phyloP scores from a whole-genome alignment of 179 eudicot species.

The Dionaea muscipula region DNA sequence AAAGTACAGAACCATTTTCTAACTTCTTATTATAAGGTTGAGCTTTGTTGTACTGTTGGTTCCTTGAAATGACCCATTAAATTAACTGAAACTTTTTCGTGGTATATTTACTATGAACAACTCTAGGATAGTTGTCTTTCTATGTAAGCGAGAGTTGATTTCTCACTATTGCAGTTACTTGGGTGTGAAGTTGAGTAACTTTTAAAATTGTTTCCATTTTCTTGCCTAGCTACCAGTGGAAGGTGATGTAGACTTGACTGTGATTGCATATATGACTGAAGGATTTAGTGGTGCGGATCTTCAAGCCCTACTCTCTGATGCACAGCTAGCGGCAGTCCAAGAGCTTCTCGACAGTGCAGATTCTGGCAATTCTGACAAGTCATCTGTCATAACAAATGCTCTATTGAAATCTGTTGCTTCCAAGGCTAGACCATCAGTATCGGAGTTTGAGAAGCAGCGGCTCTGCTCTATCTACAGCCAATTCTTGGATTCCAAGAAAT shows the following conservation, averaged over 20 bases:
- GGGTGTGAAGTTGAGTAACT: not conserved
- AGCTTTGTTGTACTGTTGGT: too few relatives aligned
- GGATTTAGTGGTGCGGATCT: conserved; percentile 99
- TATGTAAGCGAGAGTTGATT: too few relatives aligned
- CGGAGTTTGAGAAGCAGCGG: conserved; percentile 68
- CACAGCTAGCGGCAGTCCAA: conserved; percentile 91
- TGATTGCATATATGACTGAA: conserved; percentile 55
- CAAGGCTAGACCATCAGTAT: conserved; percentile 76
- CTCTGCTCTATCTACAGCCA: conserved; percentile 65
- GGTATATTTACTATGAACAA: too few relatives aligned
- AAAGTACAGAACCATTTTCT: too few relatives aligned
- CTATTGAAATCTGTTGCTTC: conserved; percentile 55
- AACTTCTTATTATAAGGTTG: too few relatives aligned
- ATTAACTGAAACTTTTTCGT: too few relatives aligned
- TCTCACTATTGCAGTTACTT: not conserved
- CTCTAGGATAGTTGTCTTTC: too few relatives aligned
- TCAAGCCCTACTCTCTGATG: conserved; percentile 90
- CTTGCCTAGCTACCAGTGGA: conserved; percentile 65
- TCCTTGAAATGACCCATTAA: too few relatives aligned
- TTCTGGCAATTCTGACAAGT: conserved; percentile 27
- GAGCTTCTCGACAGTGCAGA: conserved; percentile 47
- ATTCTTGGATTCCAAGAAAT: conserved; percentile 73
- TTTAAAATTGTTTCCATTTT: not conserved
- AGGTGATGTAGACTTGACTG: conserved; percentile 50
- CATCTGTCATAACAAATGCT: conserved; percentile 46